Percentiles rank a stretch among this genome's conserved stretches.
These are phyloP conservation scores for Phlyctochytrium planicorne DNA, from an alignment of 192 early-diverging fungal species.

Conservation along the genomic window DNA sequence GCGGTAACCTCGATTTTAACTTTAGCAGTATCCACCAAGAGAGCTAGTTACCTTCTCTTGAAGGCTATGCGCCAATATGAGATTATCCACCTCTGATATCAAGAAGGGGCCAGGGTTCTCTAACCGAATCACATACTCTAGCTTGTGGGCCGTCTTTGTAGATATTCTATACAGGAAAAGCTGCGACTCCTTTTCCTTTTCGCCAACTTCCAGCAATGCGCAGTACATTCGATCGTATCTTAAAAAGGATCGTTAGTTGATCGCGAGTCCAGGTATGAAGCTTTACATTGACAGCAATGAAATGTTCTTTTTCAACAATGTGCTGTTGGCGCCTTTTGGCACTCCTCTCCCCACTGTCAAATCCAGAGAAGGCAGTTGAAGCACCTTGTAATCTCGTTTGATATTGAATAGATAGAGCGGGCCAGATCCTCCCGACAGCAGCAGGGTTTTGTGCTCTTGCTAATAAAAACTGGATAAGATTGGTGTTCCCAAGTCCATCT, in stretches of 20 bases:
- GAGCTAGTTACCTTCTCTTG: too few relatives aligned
- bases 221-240: constrained; percentile 24
- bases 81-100: constrained; percentile 20
- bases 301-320: background rate
- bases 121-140: constrained; percentile 13
- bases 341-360: too few relatives aligned
- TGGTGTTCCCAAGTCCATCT: too few relatives aligned
- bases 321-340: background rate
- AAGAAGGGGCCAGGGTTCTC: background rate
- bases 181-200: too few relatives aligned
- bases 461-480: background rate
- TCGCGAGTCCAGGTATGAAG: background rate
- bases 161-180: constrained; percentile 8
- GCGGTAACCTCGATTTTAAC: too few relatives aligned
- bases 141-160: background rate
- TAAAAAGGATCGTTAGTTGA: background rate
- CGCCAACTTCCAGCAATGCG: constrained; percentile 5
- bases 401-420: background rate
- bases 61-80: constrained; percentile 15
- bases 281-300: constrained; percentile 17
- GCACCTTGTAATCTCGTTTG: background rate
- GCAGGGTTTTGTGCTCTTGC: background rate
- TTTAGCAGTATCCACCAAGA: too few relatives aligned
- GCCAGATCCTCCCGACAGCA: background rate
- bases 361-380: background rate